A percentile compares a stretch with the other conserved stretches of the same genome.
These are phyloP conservation scores for Kitagawia praeruptora DNA, from an alignment of 129 eudicot genomes.

Conservation along the genomic window DNA sequence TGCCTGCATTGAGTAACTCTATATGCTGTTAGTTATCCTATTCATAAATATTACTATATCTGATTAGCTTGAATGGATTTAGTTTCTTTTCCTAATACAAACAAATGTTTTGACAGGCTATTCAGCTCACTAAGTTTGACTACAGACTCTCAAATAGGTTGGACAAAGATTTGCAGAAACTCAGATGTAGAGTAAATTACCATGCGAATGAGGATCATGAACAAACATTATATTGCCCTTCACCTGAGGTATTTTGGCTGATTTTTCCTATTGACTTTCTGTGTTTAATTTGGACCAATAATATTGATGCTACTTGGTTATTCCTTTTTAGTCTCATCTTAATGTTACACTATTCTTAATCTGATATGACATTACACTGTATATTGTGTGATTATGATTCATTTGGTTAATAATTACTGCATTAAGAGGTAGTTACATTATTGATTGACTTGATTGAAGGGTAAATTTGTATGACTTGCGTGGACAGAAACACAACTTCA, in stretches of 20 bases:
- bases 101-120: slow-evolving; percentile 43
- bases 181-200: slow-evolving; percentile 83
- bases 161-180: slow-evolving; percentile 69
- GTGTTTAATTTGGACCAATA: neutral
- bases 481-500: neutral
- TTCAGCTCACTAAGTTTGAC: slow-evolving; percentile 75
- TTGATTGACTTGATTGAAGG: neutral
- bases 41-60: too few relatives aligned
- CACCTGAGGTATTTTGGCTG: slow-evolving; percentile 53
- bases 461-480: neutral
- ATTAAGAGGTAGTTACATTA: neutral
- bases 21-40: too few relatives aligned
- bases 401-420: neutral
- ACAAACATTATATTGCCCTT: slow-evolving; percentile 72
- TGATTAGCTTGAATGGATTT: neutral
- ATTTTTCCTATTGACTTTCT: neutral
- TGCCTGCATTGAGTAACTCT: too few relatives aligned
- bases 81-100: neutral
- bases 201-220: slow-evolving; percentile 67
- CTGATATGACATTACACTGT: neutral
- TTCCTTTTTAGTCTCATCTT: neutral
- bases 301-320: neutral
- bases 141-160: slow-evolving; percentile 78
- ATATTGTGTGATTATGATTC: neutral
- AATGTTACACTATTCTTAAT: neutral